Base-by-base conservation (phyloP, 805 yeast species). In the Pichia manshurica region DNA sequence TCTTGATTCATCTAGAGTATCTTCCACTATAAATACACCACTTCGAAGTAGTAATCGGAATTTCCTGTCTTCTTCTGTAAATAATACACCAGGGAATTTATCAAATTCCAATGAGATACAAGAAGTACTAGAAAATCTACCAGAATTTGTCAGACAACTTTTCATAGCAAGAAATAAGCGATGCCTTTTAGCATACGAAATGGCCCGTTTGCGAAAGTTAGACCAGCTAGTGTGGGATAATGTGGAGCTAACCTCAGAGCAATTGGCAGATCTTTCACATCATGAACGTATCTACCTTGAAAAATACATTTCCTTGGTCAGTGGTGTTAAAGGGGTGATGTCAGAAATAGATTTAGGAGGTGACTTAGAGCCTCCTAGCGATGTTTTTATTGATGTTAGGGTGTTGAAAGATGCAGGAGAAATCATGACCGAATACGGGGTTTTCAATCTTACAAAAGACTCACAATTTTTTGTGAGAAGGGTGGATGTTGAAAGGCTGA, bases 361-460 rank as follows among this genome's bases (percentile, higher is more conserved):
- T 0, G 80, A 87, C n/a, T 61, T 93, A 55, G 86, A 78, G 20
- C 99, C 99, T 0, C 98, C 99, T 1, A 78, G 77, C 33, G 95
- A 88, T 55, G 85, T 93, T 25, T 93, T 91, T 57, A 86, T 91
- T 9, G 99, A 91, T 59, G 98, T 93, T 4, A 71, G 99, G 49
- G 98, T 91, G 7, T 66, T 91, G 44, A 85, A 85, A 62, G 95
- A 91, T 58, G 97, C 96, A 0, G 99, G 99, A 1, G 98, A 93
- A 61, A 88, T 91, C 32, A 96, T 90, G 61, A 93, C 99, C 0
- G 99, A 91, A 63, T 91, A 91, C 58, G 99, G 97, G 20, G 96
- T 88, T 3, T 89, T 93, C 68, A 90, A 90, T 58, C 69, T 93
- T 54, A 87, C 95, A 3, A 91, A 90, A 59, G 91, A 91, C 63